Conservation (phyloP, 352 stramenopile genomes). For the Phytophthora ramorum region DNA sequence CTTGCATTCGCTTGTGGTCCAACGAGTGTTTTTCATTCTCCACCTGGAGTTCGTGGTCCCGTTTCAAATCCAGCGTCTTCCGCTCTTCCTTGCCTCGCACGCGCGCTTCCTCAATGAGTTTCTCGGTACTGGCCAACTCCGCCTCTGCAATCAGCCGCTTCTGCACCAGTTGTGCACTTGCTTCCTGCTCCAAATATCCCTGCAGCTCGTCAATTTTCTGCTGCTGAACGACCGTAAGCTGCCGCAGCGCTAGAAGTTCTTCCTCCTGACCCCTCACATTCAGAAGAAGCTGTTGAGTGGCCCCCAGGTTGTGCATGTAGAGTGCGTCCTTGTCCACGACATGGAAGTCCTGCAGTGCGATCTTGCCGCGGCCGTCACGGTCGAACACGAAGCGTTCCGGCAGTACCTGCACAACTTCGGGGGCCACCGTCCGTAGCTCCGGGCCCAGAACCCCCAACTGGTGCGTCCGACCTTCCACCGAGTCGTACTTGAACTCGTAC, state of each 20-base stretch:
- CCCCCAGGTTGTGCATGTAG: conserved; percentile 93
- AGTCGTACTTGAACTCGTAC: conserved; percentile 87
- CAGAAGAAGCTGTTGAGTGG: conserved; percentile 85
- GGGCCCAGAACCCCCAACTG: conserved; percentile 78
- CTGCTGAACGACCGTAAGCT: conserved; percentile 40
- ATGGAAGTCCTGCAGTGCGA: conserved; percentile 85
- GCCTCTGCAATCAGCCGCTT: conserved; percentile 65
- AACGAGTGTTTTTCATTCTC: conserved; percentile 62
- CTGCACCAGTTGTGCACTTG: conserved; percentile 65
- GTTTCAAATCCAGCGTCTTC: conserved; percentile 52
- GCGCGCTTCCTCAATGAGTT: conserved; percentile 48
- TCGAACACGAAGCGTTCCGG: conserved; percentile 65
- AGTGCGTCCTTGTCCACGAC: conserved; percentile 90
- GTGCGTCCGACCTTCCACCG: conserved; percentile 56
- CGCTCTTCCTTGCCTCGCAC: conserved; percentile 62
- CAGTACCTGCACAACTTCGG: conserved; percentile 77
- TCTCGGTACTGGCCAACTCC: conserved; percentile 40
- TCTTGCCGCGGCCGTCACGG: conserved; percentile 50
- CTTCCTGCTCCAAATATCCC: conserved; percentile 66
- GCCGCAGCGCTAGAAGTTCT: conserved; percentile 42
- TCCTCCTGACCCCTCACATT: conserved; percentile 36
- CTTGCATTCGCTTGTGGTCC: conserved; percentile 49
- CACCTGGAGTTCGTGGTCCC: conserved; percentile 54
- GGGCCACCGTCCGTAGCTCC: conserved; percentile 62
- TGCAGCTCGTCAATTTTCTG: conserved; percentile 49